These are phyloP conservation scores for Candida pini DNA, from an alignment of 805 yeast species.

Conservation along the genomic window DNA sequence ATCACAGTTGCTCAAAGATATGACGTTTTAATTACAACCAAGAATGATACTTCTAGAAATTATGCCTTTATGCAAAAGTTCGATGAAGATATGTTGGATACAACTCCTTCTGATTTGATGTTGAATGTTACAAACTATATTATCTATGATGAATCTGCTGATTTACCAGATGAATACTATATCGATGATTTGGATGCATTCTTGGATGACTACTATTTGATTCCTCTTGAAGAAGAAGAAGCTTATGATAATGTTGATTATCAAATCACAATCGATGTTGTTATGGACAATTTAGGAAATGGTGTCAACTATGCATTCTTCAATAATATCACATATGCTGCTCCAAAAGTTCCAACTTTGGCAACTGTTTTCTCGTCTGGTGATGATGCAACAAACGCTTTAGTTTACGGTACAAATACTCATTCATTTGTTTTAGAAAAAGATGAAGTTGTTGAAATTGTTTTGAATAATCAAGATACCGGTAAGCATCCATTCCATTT, in stretches of 20 bases:
- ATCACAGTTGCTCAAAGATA: constrained; percentile 92
- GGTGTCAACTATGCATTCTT: constrained; percentile 97
- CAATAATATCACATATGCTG: constrained; percentile 73
- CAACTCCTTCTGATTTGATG: constrained; percentile 54
- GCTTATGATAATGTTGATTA: constrained; percentile 63
- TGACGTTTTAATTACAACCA: constrained; percentile 71
- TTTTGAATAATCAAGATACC: constrained; percentile 79
- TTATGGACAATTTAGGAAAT: constrained; percentile 77
- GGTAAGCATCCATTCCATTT: constrained; percentile 97
- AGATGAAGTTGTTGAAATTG: constrained; percentile 69
- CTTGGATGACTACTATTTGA: constrained; percentile 74
- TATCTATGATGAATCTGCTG: constrained; percentile 38
- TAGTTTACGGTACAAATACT: constrained; percentile 75
- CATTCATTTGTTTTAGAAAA: constrained; percentile 65
- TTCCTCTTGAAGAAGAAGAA: constrained; percentile 54
- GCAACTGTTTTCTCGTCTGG: constrained; percentile 75
- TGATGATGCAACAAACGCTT: constrained; percentile 44
- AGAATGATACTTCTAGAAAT: constrained; percentile 53
- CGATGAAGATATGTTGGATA: constrained; percentile 81
- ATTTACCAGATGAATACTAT: constrained; percentile 36
- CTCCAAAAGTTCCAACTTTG: constrained; percentile 83
- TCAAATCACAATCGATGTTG: constrained; percentile 62
- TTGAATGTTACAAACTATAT: constrained; percentile 74
- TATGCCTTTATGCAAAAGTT: constrained; percentile 78
- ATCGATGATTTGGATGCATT: constrained; percentile 43